A percentile compares a stretch with the other conserved stretches of the same genome.
Conservation (phyloP, 768 basidiomycete species). For the Suillus variegatus region DNA sequence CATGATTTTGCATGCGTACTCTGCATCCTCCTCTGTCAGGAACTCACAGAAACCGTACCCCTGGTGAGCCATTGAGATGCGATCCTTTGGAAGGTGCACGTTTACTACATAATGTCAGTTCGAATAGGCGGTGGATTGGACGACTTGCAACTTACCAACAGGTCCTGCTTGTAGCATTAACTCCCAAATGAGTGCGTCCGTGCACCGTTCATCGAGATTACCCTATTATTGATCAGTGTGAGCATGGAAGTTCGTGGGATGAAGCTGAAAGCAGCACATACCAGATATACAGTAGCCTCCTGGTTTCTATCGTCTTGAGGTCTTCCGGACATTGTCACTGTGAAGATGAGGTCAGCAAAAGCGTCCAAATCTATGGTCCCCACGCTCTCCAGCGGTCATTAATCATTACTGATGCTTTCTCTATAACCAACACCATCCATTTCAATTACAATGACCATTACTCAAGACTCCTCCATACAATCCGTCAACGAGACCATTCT, state of each 20-base stretch:
- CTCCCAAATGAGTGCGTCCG: slow-evolving; percentile 96
- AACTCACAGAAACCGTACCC: slow-evolving; percentile 99
- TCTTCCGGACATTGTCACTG: slow-evolving; percentile 33
- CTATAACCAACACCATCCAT: background rate
- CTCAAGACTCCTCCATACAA: slow-evolving; percentile 7
- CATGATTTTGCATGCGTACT: slow-evolving; percentile 99
- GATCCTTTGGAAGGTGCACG: slow-evolving; percentile 97
- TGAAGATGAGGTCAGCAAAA: background rate
- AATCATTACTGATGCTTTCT: background rate
- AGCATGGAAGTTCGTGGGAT: background rate
- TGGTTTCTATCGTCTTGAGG: slow-evolving; percentile 90
- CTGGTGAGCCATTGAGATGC: slow-evolving; percentile 97
- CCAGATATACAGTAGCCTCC: slow-evolving; percentile 88
- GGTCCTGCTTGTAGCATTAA: slow-evolving; percentile 99
- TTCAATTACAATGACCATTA: background rate
- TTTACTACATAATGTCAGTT: slow-evolving; percentile 61
- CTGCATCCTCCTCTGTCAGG: slow-evolving; percentile 97
- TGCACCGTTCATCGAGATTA: slow-evolving; percentile 93
- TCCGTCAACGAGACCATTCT: slow-evolving; percentile 40
- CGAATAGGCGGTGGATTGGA: background rate
- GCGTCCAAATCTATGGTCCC: background rate
- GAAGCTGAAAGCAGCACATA: slow-evolving; percentile 26
- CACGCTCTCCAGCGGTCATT: background rate
- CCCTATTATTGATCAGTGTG: slow-evolving; percentile 54
- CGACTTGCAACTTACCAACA: slow-evolving; percentile 65